Evolutionary conservation across 1,284 basidiomycete species (phyloP).

Genomic region (Ceratobasidium sp.): DNA sequence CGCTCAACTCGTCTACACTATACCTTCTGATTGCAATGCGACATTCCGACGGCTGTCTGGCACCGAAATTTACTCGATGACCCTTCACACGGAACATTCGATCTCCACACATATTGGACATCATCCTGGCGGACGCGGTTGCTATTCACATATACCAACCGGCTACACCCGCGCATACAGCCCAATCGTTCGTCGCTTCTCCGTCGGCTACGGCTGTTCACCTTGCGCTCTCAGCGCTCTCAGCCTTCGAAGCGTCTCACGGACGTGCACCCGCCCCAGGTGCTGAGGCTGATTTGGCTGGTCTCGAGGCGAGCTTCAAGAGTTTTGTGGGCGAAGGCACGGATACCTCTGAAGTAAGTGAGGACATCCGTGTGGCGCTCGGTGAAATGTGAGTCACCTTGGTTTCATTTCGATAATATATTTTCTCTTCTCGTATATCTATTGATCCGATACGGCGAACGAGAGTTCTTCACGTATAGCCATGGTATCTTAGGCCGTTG

Average conservation of each 20-base stretch:
- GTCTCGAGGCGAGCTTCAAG: conserved; percentile 59
- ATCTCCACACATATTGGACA: too few relatives aligned
- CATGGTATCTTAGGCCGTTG: conserved; percentile 16
- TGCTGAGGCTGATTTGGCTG: conserved; percentile 53
- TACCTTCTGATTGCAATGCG: neutral
- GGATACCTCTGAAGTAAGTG: conserved; percentile 65
- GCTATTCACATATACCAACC: neutral
- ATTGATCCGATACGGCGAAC: neutral
- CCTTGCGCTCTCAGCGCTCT: conserved; percentile 74
- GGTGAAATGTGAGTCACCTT: conserved; percentile 78
- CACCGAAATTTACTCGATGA: neutral
- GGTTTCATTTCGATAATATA: conserved; percentile 4
- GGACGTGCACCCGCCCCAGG: conserved; percentile 47
- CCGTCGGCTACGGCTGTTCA: conserved; percentile 74
- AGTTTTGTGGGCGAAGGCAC: conserved; percentile 55
- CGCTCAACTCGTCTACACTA: neutral
- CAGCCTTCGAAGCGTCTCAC: conserved; percentile 56
- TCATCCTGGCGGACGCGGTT: too few relatives aligned
- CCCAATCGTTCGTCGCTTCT: conserved; percentile 58
- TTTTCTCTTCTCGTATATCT: neutral
- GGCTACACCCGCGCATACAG: conserved; percentile 54
- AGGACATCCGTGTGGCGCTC: conserved; percentile 63
- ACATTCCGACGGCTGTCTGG: neutral
- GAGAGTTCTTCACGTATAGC: conserved; percentile 21
- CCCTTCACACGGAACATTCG: neutral